These are phyloP conservation scores for Pseudopyricularia cyperi DNA, from an alignment of 2,329 filamentous ascomycete genomes.

Conservation along the genomic window DNA sequence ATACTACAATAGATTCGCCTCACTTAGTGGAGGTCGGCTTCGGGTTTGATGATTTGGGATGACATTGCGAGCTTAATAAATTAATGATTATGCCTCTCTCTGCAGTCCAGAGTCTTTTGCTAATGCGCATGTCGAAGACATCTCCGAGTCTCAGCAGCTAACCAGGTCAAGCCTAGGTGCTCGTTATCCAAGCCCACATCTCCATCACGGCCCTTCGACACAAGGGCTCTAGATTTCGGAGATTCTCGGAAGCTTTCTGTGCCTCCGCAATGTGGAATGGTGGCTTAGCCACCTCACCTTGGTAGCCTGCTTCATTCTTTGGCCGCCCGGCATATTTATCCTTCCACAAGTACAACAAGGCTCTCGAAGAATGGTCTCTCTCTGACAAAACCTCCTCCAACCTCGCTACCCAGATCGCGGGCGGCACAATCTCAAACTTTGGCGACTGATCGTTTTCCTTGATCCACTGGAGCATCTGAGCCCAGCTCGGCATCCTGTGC, in stretches of 20 bases:
- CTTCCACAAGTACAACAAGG: background rate
- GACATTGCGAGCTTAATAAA: too few species aligned
- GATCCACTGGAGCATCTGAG: background rate
- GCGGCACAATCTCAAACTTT: background rate
- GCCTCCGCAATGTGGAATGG: background rate
- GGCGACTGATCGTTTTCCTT: background rate
- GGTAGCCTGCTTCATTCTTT: background rate
- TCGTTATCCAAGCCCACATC: background rate
- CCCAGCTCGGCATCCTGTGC: background rate
- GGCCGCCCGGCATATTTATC: background rate
- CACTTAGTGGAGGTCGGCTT: too few species aligned
- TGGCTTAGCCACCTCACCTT: background rate
- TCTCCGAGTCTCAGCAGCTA: too few species aligned
- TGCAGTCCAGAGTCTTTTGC: too few species aligned
- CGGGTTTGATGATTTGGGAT: too few species aligned
- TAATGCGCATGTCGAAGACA: too few species aligned
- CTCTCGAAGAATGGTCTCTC: background rate
- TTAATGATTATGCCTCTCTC: too few species aligned
- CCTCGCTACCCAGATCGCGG: background rate
- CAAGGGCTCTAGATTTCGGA: background rate
- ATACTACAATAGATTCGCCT: too few species aligned
- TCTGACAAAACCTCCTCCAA: background rate
- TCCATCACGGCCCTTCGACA: background rate
- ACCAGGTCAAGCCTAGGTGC: background rate
- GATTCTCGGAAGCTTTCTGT: background rate